Percentiles rank a stretch among this genome's conserved stretches.
Evolutionary conservation across 2,329 filamentous ascomycete genomes (phyloP).

Genomic region (Claviceps capensis): DNA sequence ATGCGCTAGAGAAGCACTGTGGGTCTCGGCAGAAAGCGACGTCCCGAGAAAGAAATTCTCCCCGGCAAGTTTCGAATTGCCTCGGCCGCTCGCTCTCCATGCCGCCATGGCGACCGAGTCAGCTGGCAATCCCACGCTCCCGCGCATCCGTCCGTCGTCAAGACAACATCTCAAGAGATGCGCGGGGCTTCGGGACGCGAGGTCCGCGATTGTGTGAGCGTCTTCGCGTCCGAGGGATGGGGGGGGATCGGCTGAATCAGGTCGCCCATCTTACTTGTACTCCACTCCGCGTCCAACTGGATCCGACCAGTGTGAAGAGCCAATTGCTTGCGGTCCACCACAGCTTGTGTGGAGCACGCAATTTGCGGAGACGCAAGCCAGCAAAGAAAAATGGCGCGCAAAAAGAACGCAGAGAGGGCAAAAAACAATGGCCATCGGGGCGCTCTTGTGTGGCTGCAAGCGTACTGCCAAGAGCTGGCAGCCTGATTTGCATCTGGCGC

Average conservation of each 20-base stretch:
- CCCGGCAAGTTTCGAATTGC: background rate
- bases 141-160: background rate
- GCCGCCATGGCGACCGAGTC: background rate
- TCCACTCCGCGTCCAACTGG: slow-evolving; percentile 9
- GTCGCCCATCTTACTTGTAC: background rate
- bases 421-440: slow-evolving; percentile 8
- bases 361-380: slow-evolving; percentile 16
- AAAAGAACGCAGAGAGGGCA: slow-evolving; percentile 10
- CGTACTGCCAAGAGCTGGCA: background rate
- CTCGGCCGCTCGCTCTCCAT: background rate
- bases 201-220: no score
- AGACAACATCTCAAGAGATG: background rate
- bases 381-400: slow-evolving; percentile 11
- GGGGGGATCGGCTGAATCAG: slow-evolving; percentile 11
- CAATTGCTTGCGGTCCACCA: slow-evolving; percentile 14
- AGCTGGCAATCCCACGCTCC: background rate
- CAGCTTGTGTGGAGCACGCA: slow-evolving; percentile 21
- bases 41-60: background rate
- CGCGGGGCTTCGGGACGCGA: no score
- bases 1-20: background rate
- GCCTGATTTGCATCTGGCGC: background rate
- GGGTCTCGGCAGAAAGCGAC: background rate
- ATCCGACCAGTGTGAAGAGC: slow-evolving; percentile 12
- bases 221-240: background rate
- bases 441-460: background rate